These are phyloP conservation scores for Tulasnella sp. DNA, from an alignment of 768 basidiomycete species.

Conservation along the genomic window DNA sequence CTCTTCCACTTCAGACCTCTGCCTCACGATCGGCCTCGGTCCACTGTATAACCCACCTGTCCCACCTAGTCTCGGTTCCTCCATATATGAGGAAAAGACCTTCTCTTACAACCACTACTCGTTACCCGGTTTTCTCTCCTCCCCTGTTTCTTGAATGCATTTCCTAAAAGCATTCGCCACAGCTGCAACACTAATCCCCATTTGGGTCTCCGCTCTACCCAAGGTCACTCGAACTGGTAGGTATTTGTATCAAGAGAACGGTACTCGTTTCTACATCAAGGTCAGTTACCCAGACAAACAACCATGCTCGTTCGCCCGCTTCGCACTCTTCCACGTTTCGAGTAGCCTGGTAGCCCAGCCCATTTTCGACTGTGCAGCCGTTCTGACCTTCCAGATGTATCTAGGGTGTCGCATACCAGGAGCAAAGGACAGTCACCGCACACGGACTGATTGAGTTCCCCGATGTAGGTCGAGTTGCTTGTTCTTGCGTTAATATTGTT, in stretches of 20 bases:
- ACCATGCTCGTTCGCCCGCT: not conserved
- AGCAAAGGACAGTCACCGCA: conserved; percentile 53
- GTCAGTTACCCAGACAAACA: conserved; percentile 19
- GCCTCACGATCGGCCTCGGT: not conserved
- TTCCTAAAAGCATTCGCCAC: conserved; percentile 11
- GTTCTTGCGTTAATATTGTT: conserved; percentile 23
- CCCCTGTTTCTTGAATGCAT: conserved; percentile 3
- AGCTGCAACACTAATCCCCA: conserved; percentile 42
- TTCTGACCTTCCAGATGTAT: not conserved
- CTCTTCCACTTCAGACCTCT: not conserved
- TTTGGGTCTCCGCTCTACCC: conserved; percentile 58
- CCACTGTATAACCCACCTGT: not conserved
- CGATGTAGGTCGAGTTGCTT: conserved; percentile 35
- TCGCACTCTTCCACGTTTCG: not conserved
- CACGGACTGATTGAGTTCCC: conserved; percentile 48
- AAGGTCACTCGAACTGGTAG: conserved; percentile 65
- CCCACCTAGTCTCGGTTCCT: too few relatives aligned
- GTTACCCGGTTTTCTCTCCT: not conserved
- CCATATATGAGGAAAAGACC: not conserved
- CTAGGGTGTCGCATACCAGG: conserved; percentile 72
- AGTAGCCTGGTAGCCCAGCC: not conserved
- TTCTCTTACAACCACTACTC: not conserved
- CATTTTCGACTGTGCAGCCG: not conserved
- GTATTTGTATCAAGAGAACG: conserved; percentile 75
- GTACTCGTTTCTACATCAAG: conserved; percentile 82